Base-by-base conservation (phyloP, 1,284 basidiomycete genomes). In the Trichosporon sp. region DNA sequence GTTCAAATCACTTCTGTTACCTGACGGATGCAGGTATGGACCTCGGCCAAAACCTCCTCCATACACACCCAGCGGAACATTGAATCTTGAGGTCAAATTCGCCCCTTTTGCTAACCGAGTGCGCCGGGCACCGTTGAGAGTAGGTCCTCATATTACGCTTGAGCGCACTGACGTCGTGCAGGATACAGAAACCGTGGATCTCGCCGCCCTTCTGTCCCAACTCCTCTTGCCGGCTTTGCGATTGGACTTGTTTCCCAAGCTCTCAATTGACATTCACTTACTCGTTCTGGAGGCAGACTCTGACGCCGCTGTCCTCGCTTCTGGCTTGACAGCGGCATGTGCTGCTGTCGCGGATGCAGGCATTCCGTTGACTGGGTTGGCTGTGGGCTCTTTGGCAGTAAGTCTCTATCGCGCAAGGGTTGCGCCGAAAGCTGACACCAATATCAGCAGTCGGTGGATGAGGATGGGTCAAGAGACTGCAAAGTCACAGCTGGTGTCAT, bases 31-130 rank as follows among this genome's bases (percentile, higher is more conserved):
- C 69, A 95, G 93, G 6, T 97, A 97, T 78, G 95, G 95, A 0
- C 96, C 95, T 9, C 86, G 94, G 62, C 95, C 82, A 1, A 78
- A 78, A 29, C 75, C 78, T 23, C 80, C 82, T 2, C 81, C 82
- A 6, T 98, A 93, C 78, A 91, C 85, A 66, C 90, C 95, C 69
- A 88, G 87, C 67, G 95, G 95, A 0, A 87, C 87, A 64, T 81
- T 99, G 63, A 97, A 94, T 67, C 91, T 99, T 2, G 94, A 98
- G 79, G 90, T 97, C 66, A 97, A 98, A 80, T 97, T 95, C 75
- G 86, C 95, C 1, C 95, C 96, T 0, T 99, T 96, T 78, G 91
- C 95, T 5, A 91, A 88, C 70, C 80, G 83, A 29, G 83, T 84
- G 29, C 84, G 95, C 66, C 84, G 89, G 73, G 88, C 89, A 16